Evolutionary conservation across 768 basidiomycete species (phyloP).

Genomic region (Pleurotus giganteus): DNA sequence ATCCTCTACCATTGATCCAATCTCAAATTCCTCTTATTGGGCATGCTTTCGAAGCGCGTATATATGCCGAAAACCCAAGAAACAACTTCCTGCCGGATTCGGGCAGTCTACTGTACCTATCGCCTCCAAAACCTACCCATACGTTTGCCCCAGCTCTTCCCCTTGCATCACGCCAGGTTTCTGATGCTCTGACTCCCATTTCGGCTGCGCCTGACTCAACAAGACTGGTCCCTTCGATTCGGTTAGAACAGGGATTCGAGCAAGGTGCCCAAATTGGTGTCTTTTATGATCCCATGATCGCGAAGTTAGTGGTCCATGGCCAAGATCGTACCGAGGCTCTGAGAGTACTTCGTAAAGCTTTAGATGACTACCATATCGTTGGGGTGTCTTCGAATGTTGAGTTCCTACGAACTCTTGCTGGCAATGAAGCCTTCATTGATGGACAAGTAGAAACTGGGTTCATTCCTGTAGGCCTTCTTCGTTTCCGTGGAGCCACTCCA

Average conservation of each 20-base stretch:
- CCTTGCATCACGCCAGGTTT: conserved; percentile 18
- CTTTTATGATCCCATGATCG: conserved; percentile 91
- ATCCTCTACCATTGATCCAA: conserved; percentile 77
- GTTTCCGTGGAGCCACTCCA: background rate
- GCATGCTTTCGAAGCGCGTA: conserved; percentile 92
- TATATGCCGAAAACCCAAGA: conserved; percentile 93
- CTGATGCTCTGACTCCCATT: conserved; percentile 28
- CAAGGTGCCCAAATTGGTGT: conserved; percentile 81
- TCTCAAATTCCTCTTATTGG: conserved; percentile 81
- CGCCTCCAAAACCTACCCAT: conserved; percentile 74
- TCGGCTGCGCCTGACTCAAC: conserved; percentile 26
- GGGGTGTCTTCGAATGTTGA: conserved; percentile 92
- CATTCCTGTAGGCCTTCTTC: conserved; percentile 61
- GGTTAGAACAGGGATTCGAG: conserved; percentile 89
- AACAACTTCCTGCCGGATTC: conserved; percentile 94
- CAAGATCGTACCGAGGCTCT: conserved; percentile 82
- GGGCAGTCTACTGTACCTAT: conserved; percentile 76
- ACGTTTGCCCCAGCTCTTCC: conserved; percentile 54
- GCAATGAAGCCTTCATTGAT: conserved; percentile 71
- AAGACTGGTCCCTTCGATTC: conserved; percentile 55
- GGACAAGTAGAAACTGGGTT: conserved; percentile 92
- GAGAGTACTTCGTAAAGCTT: conserved; percentile 71
- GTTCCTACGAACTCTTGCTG: conserved; percentile 77
- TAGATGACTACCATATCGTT: conserved; percentile 88
- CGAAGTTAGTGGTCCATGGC: conserved; percentile 89